phyloP scores from a whole-genome alignment of 1,284 basidiomycete species.

The Phlebopus sp. region DNA sequence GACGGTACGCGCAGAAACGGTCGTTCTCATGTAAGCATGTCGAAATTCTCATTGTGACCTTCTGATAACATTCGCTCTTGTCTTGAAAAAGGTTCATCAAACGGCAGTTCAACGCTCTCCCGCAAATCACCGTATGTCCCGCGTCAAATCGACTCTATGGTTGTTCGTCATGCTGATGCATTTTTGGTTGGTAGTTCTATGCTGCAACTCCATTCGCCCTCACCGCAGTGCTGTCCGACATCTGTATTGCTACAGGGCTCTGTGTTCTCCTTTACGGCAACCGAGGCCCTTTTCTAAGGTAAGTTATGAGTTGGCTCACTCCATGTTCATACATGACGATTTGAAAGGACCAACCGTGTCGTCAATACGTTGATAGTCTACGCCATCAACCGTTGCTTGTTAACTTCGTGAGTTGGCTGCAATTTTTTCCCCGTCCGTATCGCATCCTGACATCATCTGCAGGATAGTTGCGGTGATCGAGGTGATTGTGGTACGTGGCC shows the following conservation, averaged over 20 bases:
- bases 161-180: background rate
- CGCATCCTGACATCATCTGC: conserved; percentile 2
- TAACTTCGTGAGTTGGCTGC: conserved; percentile 41
- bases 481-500: conserved; percentile 34
- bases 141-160: background rate
- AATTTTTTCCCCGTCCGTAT: background rate
- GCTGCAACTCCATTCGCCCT: conserved; percentile 40
- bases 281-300: conserved; percentile 34
- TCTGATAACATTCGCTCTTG: background rate
- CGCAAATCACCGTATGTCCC: conserved; percentile 33
- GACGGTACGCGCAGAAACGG: conserved; percentile 5
- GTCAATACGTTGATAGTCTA: conserved; percentile 43
- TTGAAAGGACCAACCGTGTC: conserved; percentile 33
- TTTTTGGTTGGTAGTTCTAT: conserved; percentile 26
- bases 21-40: conserved; percentile 3
- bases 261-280: conserved; percentile 37
- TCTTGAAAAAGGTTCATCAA: conserved; percentile 35
- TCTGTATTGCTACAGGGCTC: conserved; percentile 35
- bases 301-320: background rate
- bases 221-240: conserved; percentile 38
- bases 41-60: background rate
- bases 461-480: conserved; percentile 42
- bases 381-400: conserved; percentile 44
- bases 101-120: conserved; percentile 30
- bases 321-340: background rate